Base-by-base conservation (phyloP, 164 flowering plant genomes). In the Cinnamomum micranthum region DNA sequence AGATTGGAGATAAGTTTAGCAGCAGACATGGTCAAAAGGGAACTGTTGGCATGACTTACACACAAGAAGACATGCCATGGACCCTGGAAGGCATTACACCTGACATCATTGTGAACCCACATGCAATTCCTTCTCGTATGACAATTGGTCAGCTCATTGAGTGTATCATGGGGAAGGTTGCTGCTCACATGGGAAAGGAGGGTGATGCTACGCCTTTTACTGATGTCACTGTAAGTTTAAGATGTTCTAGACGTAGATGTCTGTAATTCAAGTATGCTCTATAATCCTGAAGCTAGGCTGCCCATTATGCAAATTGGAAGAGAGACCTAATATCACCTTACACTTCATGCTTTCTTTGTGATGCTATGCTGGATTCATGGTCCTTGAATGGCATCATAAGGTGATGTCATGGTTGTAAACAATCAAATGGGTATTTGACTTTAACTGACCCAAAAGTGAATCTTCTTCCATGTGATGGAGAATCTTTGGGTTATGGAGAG, bases 121-220 rank as follows among this genome's bases (percentile, higher is more conserved):
- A 94, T 82, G 98, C 99, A 77, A 91, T 94, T 85, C 98, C 98
- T 24, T 92, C 98, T 78, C 95, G 97, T n/a, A 94, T 91, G 97
- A 96, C 97, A 47, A 92, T 94, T 77, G 93, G 98, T 70, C 98
- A 94, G 87, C 97, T 96, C 74, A 94, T 96, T 79, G 97, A 94
- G 87, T 94, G 98, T 74, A 88, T 94, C 80, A 90, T 94, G 97
- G 99, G 98, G 47, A 92, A 96, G 82, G 99, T 92, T 73, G 97
- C 97, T 0, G 98, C 99, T 31, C 97, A 92, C 72, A 88, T 90
- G 87, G 98, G 97, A 13, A 94, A 92, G 76, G 98, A 92, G 80
- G 98, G 99, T 70, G 97, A 94, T 88, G 99, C 99, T 19, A 94
- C 98, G 35, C 99, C 98, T 65, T 83, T 92, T 75, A 94, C 97